phyloP scores from a whole-genome alignment of 768 basidiomycete species.

The Mycena rosella region DNA sequence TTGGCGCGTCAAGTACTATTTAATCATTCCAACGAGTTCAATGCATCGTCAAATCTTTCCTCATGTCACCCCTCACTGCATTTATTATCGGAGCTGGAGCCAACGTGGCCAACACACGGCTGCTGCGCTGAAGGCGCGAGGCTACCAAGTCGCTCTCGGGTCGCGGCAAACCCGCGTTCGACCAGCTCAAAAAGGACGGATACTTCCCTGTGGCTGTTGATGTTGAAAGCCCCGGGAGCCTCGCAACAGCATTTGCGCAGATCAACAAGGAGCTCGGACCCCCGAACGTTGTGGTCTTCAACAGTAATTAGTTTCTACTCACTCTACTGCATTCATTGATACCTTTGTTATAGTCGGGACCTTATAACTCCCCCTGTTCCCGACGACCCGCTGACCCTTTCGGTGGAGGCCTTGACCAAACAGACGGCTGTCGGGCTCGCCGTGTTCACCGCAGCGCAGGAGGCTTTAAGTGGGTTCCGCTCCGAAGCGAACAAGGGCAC shows the following conservation, averaged over 20 bases:
- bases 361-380: background rate
- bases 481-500: slow-evolving; percentile 30
- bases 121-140: slow-evolving; percentile 41
- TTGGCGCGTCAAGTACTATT: no score
- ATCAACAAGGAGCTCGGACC: slow-evolving; percentile 49
- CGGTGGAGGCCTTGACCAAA: slow-evolving; percentile 14
- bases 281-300: slow-evolving; percentile 55
- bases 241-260: slow-evolving; percentile 46
- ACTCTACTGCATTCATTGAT: background rate
- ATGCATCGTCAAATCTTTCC: no score
- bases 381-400: slow-evolving; percentile 31
- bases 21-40: no score
- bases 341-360: background rate
- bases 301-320: slow-evolving; percentile 40
- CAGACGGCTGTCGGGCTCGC: background rate
- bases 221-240: slow-evolving; percentile 43
- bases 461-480: slow-evolving; percentile 34
- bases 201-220: slow-evolving; percentile 49
- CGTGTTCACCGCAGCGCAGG: slow-evolving; percentile 35
- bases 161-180: slow-evolving; percentile 43
- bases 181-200: slow-evolving; percentile 16
- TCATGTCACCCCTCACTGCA: slow-evolving; percentile 41
- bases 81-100: slow-evolving; percentile 49
- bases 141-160: slow-evolving; percentile 47
- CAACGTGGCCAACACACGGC: slow-evolving; percentile 46